Evolutionary conservation across 805 yeast species (phyloP).

Genomic region (Kuraishia molischiana): DNA sequence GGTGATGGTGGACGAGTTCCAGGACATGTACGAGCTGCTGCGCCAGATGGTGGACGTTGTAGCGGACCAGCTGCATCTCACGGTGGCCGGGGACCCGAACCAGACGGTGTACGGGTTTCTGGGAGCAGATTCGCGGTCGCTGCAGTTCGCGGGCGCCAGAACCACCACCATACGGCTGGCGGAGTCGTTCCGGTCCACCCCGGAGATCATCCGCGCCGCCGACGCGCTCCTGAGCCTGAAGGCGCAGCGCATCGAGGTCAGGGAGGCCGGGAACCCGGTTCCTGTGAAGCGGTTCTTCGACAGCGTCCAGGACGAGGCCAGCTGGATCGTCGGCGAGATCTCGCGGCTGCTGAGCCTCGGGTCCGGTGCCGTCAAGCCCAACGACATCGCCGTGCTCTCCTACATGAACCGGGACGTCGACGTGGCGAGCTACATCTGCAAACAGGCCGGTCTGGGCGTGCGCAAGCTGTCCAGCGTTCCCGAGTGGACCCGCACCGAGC

Average conservation of each 20-base stretch:
- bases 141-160: constrained; percentile 9
- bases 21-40: constrained; percentile 51
- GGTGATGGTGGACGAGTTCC: constrained; percentile 64
- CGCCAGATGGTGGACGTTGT: constrained; percentile 32
- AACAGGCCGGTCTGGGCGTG: constrained; percentile 29
- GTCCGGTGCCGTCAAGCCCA: constrained; percentile 29
- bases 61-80: constrained; percentile 35
- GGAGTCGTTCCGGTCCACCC: constrained; percentile 54
- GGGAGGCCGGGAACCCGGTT: constrained; percentile 7
- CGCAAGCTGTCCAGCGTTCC: constrained; percentile 36
- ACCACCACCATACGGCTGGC: constrained; percentile 24
- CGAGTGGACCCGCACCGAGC: constrained; percentile 37
- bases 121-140: constrained; percentile 34
- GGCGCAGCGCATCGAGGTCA: constrained; percentile 6
- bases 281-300: constrained; percentile 18
- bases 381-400: constrained; percentile 44
- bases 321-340: constrained; percentile 36
- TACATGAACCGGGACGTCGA: constrained; percentile 42
- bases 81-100: constrained; percentile 62
- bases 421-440: constrained; percentile 25
- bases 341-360: constrained; percentile 27
- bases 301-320: constrained; percentile 25
- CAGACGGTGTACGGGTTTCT: constrained; percentile 64
- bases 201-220: constrained; percentile 41
- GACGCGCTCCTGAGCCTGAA: constrained; percentile 14